A percentile compares a stretch with the other conserved stretches of the same genome.
Evolutionary conservation across 441 rosid species (phyloP).

Genomic region (Brassica hybrid): DNA sequence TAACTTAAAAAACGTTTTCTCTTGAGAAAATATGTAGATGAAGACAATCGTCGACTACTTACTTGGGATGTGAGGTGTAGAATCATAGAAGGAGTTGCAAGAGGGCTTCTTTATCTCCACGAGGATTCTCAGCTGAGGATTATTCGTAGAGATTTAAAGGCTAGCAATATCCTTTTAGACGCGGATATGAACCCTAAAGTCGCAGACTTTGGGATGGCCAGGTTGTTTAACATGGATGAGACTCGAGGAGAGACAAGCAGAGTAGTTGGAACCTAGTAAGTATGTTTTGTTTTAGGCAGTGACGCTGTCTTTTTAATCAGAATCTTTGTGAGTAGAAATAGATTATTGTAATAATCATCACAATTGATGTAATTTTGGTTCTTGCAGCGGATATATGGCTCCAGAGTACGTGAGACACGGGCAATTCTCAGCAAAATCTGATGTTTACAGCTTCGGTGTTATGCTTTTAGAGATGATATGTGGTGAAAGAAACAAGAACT

Average conservation of each 20-base stretch:
- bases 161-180: slow-evolving; percentile 45
- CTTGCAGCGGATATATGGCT: slow-evolving; percentile 34
- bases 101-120: slow-evolving; percentile 39
- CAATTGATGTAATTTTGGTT: not conserved
- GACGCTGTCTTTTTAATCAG: not conserved
- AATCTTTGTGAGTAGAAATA: not conserved
- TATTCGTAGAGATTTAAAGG: slow-evolving; percentile 39
- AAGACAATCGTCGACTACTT: slow-evolving; percentile 24
- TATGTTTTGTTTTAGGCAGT: not conserved
- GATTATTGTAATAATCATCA: not conserved
- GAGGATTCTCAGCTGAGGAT: slow-evolving; percentile 37
- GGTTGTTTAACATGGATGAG: slow-evolving; percentile 37
- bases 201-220: slow-evolving; percentile 46
- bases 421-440: slow-evolving; percentile 38
- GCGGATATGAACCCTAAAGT: slow-evolving; percentile 41
- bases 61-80: slow-evolving; percentile 33
- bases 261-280: slow-evolving; percentile 44
- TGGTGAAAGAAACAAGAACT: slow-evolving; percentile 17
- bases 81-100: slow-evolving; percentile 38
- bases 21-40: slow-evolving; percentile 11
- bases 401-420: slow-evolving; percentile 35
- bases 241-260: slow-evolving; percentile 44
- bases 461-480: slow-evolving; percentile 32
- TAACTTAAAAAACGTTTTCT: not conserved
- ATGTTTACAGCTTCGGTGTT: slow-evolving; percentile 39